Base-by-base conservation (phyloP, 1,284 basidiomycete species). In the Rhodotorula glutinis region DNA sequence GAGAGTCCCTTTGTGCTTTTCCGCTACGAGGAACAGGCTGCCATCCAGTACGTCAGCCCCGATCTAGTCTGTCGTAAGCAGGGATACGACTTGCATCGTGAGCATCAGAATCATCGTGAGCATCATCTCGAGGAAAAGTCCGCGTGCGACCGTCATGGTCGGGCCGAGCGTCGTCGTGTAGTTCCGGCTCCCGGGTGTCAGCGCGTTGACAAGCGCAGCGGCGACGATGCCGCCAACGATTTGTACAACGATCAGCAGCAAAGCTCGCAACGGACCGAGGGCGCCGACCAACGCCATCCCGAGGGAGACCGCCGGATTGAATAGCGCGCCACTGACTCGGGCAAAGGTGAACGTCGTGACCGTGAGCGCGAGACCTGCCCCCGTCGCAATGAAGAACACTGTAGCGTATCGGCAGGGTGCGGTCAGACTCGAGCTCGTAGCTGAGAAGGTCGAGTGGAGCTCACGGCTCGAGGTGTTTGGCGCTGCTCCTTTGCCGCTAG, bases 231-330 rank as follows among this genome's bases (percentile, higher is more conserved):
- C 66, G 8, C 66, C 66, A 1, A 67, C 52, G 38, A 64, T 33
- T 23, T 67, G 66, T 2, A 51, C 86, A 51, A 86, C 76, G 65
- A 83, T 84, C 72, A 85, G 87, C 51, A 88, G 77, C 23, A 86
- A 78, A 69, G 86, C 88, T 23, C 87, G 82, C 27, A 85, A 76
- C 2, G 87, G 86, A 8, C 81, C 80, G 62, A 89, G 82, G 19
- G 82, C 81, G 1, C 87, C 87, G 5, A 83, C 80, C 21, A 89
- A 78, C 47, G 85, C 80, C 52, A 89, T 81, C 1, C 86, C 85
- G 41, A 87, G 79, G 21, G 84, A 85, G 63, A 90, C 83, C 64
- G 87, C 83, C 0, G 88, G 88, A 74, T 89, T 89, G 80, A 89
- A 89, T 44, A 85, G 43, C 13, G 55, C 62, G n/a, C 55, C 61